Evolutionary conservation across 2,329 filamentous ascomycete species (phyloP).

Genomic region (Phialocephala sp.): DNA sequence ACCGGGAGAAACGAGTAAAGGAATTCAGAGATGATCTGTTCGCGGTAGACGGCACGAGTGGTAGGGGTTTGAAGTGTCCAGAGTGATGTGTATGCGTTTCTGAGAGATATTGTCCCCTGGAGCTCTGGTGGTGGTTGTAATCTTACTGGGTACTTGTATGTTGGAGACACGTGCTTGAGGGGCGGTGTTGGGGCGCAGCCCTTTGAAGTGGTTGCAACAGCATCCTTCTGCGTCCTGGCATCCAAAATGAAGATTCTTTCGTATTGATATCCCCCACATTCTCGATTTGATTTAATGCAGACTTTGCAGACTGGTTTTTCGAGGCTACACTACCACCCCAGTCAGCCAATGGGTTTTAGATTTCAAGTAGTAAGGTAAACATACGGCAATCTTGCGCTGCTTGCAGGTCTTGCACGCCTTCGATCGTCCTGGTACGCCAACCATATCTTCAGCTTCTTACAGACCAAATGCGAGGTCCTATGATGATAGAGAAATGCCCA

Average conservation of each 20-base stretch:
- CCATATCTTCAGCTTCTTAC: conserved; percentile 24
- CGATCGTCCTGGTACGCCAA: conserved; percentile 32
- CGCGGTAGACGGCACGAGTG: conserved; percentile 31
- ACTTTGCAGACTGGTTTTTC: conserved; percentile 31
- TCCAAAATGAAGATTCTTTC: conserved; percentile 32
- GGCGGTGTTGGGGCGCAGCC: background rate
- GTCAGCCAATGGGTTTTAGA: background rate
- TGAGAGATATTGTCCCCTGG: conserved; percentile 18
- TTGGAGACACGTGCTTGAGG: background rate
- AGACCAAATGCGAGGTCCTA: background rate
- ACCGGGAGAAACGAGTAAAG: conserved; percentile 30
- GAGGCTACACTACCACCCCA: conserved; percentile 27
- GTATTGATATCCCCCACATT: conserved; percentile 32
- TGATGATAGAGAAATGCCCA: background rate
- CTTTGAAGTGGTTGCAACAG: background rate
- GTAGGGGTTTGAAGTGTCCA: conserved; percentile 20
- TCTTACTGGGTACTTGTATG: background rate
- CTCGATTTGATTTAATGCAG: conserved; percentile 30
- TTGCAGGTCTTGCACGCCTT: conserved; percentile 33
- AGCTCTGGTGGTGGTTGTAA: conserved; percentile 5
- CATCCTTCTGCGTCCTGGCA: conserved; percentile 17
- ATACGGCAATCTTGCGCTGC: conserved; percentile 28
- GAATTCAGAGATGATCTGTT: conserved; percentile 42
- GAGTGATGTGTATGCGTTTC: conserved; percentile 20
- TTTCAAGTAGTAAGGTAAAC: background rate